These are phyloP conservation scores for Leccinum uliginosum DNA, from an alignment of 768 basidiomycete genomes.

Conservation along the genomic window DNA sequence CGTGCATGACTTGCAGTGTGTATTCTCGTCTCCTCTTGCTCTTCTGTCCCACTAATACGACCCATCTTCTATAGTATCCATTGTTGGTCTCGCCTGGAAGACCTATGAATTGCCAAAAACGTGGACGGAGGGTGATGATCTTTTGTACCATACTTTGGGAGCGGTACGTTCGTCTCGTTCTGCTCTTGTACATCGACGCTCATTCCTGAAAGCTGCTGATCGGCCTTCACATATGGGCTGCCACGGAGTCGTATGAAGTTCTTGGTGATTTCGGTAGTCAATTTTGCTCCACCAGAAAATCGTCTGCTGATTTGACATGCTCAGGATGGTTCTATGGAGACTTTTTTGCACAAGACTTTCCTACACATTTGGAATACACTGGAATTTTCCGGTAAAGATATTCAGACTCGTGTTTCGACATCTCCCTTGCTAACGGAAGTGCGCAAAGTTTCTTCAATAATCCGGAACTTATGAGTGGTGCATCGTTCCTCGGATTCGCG, in stretches of 20 bases:
- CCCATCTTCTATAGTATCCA: constrained; percentile 58
- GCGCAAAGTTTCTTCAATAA: constrained; percentile 78
- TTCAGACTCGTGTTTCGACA: neutral
- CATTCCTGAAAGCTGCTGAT: constrained; percentile 61
- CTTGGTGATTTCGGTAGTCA: constrained; percentile 83
- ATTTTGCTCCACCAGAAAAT: neutral
- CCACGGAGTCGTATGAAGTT: constrained; percentile 86
- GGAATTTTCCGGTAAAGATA: constrained; percentile 84
- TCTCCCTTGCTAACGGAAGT: neutral
- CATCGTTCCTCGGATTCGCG: constrained; percentile 90
- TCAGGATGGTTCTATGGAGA: constrained; percentile 98
- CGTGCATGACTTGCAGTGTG: constrained; percentile 93
- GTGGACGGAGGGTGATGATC: constrained; percentile 85
- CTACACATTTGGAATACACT: constrained; percentile 86
- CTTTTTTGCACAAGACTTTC: constrained; percentile 94
- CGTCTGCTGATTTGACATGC: neutral
- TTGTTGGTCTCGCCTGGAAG: constrained; percentile 82
- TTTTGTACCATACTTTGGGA: constrained; percentile 87
- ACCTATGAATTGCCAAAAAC: constrained; percentile 77
- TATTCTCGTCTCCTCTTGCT: constrained; percentile 1
- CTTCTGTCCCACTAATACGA: neutral
- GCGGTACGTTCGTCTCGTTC: constrained; percentile 47
- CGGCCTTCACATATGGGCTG: constrained; percentile 87
- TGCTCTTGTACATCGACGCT: constrained; percentile 1
- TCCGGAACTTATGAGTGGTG: constrained; percentile 93